phyloP scores from a whole-genome alignment of 1,139 yeast genomes.

The Lodderomyces beijingensis region DNA sequence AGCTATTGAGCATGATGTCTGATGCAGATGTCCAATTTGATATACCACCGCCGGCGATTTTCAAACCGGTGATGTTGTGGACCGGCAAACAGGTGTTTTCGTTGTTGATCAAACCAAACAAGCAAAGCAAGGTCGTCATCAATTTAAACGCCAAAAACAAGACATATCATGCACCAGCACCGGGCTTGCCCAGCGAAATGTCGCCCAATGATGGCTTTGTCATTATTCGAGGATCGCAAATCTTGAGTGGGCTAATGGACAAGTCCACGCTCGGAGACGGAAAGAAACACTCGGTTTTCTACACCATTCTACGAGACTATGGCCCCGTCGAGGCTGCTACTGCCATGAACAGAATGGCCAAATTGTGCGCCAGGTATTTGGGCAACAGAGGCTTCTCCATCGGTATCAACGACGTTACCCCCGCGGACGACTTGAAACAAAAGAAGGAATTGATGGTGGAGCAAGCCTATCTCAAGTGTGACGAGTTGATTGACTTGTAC shows the following conservation, averaged over 20 bases:
- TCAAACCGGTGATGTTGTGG: constrained; percentile 89
- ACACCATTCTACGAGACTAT: constrained; percentile 88
- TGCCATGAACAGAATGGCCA: constrained; percentile 99
- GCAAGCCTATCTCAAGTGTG: constrained; percentile 87
- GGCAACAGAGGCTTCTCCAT: constrained; percentile 96
- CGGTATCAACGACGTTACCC: constrained; percentile 97
- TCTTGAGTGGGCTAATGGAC: constrained; percentile 94
- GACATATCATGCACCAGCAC: constrained; percentile 69
- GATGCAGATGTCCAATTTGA: constrained; percentile 88
- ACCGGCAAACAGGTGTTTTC: constrained; percentile 97
- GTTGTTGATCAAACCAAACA: constrained; percentile 79
- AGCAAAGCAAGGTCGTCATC: constrained; percentile 69
- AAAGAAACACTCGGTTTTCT: constrained; percentile 93
- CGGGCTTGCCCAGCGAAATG: constrained; percentile 81
- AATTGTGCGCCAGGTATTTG: constrained; percentile 87
- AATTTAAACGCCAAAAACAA: constrained; percentile 94
- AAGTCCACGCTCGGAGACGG: constrained; percentile 96
- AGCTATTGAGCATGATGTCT: constrained; percentile 90
- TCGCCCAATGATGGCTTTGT: constrained; percentile 96
- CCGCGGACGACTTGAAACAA: constrained; percentile 69
- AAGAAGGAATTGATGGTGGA: constrained; percentile 90
- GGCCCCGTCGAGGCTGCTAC: constrained; percentile 94
- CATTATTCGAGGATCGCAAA: constrained; percentile 82
- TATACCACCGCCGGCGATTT: constrained; percentile 90
- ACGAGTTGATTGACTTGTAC: constrained; percentile 76